Evolutionary conservation across 2,329 filamentous ascomycete species (phyloP), one percentile per base, ranked within the genome.

Genomic region (Alternaria triticimaculans): DNA sequence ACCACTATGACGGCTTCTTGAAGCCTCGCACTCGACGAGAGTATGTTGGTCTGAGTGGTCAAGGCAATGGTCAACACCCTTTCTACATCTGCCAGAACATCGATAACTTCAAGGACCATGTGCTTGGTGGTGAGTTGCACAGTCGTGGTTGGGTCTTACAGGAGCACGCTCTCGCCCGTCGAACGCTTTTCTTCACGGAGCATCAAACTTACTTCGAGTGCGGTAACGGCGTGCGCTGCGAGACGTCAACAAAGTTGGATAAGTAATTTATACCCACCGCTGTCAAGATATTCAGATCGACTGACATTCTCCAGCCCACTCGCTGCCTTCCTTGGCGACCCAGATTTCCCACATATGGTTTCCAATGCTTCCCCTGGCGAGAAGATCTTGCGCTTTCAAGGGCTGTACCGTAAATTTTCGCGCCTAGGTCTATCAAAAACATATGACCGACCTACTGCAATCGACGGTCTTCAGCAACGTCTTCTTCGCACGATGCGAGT

Each of bases 391-490:
- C 58, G 65, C 1, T 68, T 37, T 14, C 58, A 69, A 37, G 48
- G 50, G 6, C 44, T 72, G 0, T 71, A 67, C 37, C 20, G 58
- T 12, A 10, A 46, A 3, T 81, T 80, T 62, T 79, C 78, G 0
- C 62, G 72, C 0, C 71, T 80, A 0, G 67, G 25, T 0, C 69
- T 79, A 15, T 64, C 73, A 0, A 37, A 43, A 2, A 8, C 20
- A 1, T 45, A 55, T 1, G 79, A 81, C 48, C 67, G 78, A 1
- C 73, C 78, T 0, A 53, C 74, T 5, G 79, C 76, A 0, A 75
- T 81, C 1, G 64, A 63, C 0, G 79, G 77, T 0, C 65, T 82
- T 0, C 69, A 80, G 43, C 72, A 71, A n/a, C 70, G 78, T 0
- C 67, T 81, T 2, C 60, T 75, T 0, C 23, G 45, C 0, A 65